Base-by-base conservation (phyloP, 148 eudicot genomes). In the Suaeda aralocaspica region DNA sequence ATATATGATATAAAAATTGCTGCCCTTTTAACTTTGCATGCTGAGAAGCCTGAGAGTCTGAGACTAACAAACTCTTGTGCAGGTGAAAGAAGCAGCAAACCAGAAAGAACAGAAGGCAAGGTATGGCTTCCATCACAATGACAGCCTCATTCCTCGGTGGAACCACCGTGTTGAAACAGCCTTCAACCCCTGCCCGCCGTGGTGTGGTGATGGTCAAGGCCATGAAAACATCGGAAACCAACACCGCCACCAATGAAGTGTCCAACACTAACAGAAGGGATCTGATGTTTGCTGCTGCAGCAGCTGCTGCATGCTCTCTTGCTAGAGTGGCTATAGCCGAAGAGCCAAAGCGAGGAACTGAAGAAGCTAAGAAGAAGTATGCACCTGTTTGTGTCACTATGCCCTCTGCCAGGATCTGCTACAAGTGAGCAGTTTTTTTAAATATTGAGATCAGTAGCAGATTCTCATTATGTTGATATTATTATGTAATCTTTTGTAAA, bases 331-430 rank as follows among this genome's bases (percentile, higher is more conserved):
- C 89, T 2, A 67, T 74, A 82, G 96, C 90, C 1, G 92, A 79
- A 6, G 89, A 89, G 80, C 97, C 92, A 5, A 83, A 83, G 73
- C 73, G 71, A 2, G 96, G 97, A 29, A 84, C 75, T 1, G 71
- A 76, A 0, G 97, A 83, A 13, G 97, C 97, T 13, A 92, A 92
- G 79, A 84, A 92, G 92, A 92, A 92, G 86, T 91, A 91, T 69
- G 79, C 72, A 6, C 78, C 84, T 0, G 57, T 91, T n/a, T 89
- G 96, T 66, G 87, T 87, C 10, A 75, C 92, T 4, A 86, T 81
- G 85, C 97, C 92, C 1, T 84, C 96, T 30, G 97, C 97, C 15
- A 87, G 82, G 7, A 70, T 89, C 57, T 92, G 97, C 74, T 86
- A 64, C 80, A 81, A 92, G 25, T 87, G 83, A 88, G 68, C n/a